Evolutionary conservation across 129 eudicot genomes (phyloP), one percentile per base, ranked within the genome.

Genomic region (Lactuca saligna): DNA sequence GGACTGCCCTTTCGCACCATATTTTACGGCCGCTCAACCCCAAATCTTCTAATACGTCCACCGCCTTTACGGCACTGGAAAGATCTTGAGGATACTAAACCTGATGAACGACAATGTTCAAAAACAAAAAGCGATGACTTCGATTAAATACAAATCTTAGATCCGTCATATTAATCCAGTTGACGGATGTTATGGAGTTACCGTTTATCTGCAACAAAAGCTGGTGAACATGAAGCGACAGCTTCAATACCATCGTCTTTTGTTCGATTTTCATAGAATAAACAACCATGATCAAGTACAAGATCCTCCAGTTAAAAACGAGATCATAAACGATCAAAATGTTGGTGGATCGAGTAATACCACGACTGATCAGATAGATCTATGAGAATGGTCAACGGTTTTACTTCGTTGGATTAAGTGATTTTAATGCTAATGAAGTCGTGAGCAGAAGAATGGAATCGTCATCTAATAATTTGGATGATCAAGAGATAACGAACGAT

Each of bases 111-210:
- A 69, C 1, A 15, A 63, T 6, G 75, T 61, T 1, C 70, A 76
- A 15, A 64, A 64, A 33, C 75, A 71, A 7, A 86, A 85, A 4
- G 90, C 90, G 4, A 79, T 85, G 86, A 68, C 50, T 60, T 85
- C 90, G 5, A 85, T 85, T 0, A 81, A 68, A 20, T 85, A 56
- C 11, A 86, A 85, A 68, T 70, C 90, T 39, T 65, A 79, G 3
- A 60, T 82, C 55, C 66, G 86, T 2, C 66, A 71, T 17, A 74
- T 61, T 3, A 74, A 64, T 15, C 90, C 86, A 5, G 82, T 78
- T 35, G 3, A 68, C 7, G 90, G 90, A 2, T 85, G 90, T 66
- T 56, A 4, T 2, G 79, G 38, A 7, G n/a, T 73, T 33, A 74
- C 72, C 6, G 8, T 25, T 6, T 70, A 70, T 8, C 79, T 84